These are phyloP conservation scores for Apiotrichum veenhuisii DNA, from an alignment of 1,284 basidiomycete species.

Conservation along the genomic window DNA sequence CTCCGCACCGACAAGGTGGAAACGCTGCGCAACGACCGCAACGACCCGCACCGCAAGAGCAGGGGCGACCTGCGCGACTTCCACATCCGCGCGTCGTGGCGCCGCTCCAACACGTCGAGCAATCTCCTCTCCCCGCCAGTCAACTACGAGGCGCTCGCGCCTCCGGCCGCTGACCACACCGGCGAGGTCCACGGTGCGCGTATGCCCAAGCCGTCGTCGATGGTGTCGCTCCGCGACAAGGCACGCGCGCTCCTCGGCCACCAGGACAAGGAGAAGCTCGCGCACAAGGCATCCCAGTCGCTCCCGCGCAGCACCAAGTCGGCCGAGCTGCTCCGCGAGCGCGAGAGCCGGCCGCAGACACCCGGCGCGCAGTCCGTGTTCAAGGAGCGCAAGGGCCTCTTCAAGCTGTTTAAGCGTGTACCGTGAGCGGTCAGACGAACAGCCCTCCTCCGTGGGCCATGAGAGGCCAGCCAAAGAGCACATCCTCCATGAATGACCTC, in stretches of 20 bases:
- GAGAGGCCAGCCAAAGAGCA: no score
- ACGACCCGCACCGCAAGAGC: no score
- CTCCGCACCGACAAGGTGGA: background rate
- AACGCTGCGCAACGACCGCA: background rate
- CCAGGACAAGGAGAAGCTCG: background rate
- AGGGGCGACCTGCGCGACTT: no score
- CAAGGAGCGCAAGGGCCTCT: slow-evolving; percentile 19
- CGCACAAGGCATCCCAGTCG: background rate
- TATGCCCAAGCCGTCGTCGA: slow-evolving; percentile 35
- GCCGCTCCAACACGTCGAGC: background rate
- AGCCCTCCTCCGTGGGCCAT: slow-evolving; percentile 3
- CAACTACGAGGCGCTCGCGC: background rate
- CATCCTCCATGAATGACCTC: no score
- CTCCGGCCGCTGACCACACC: background rate
- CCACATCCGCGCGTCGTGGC: background rate
- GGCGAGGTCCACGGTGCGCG: background rate
- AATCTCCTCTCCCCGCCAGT: background rate
- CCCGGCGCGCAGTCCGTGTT: slow-evolving; percentile 15
- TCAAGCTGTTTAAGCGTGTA: slow-evolving; percentile 21
- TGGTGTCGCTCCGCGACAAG: slow-evolving; percentile 36
- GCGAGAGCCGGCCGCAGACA: slow-evolving; percentile 5
- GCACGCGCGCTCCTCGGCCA: slow-evolving; percentile 28
- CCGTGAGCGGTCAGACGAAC: no score
- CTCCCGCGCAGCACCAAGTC: background rate
- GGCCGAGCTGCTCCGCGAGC: background rate